These are phyloP conservation scores for Apiotrichum siamense DNA, from an alignment of 1,284 basidiomycete species.

Conservation along the genomic window DNA sequence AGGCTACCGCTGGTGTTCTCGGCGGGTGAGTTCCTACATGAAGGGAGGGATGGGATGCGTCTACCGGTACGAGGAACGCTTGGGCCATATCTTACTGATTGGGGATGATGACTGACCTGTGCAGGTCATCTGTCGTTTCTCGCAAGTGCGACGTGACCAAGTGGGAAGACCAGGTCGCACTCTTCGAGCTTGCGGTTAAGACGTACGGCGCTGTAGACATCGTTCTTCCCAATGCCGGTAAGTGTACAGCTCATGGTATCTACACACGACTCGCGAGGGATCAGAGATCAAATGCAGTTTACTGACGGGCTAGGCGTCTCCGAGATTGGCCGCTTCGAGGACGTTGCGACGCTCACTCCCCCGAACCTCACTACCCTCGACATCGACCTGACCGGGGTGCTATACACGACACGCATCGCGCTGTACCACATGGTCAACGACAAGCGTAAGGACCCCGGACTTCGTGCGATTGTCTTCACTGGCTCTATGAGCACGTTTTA, in stretches of 20 bases:
- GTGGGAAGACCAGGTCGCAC: constrained; percentile 19
- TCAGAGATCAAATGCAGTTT: no score
- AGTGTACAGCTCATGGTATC: background rate
- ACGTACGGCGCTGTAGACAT: constrained; percentile 15
- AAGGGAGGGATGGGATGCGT: no score
- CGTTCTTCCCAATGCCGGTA: constrained; percentile 18
- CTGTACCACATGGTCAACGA: constrained; percentile 14
- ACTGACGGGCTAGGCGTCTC: background rate
- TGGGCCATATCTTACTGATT: background rate
- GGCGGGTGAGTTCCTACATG: background rate
- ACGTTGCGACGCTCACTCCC: constrained; percentile 4
- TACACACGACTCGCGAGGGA: no score
- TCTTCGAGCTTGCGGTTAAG: constrained; percentile 9
- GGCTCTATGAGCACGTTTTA: constrained; percentile 14
- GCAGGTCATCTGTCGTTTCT: background rate
- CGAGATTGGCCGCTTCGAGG: constrained; percentile 14
- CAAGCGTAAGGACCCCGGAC: constrained; percentile 10
- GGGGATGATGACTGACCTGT: background rate
- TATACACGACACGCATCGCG: constrained; percentile 17
- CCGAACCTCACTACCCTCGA: constrained; percentile 17
- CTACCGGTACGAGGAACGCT: no score
- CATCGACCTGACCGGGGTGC: constrained; percentile 14
- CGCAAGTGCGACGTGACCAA: constrained; percentile 24
- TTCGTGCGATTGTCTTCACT: constrained; percentile 10
- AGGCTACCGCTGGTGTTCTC: constrained; percentile 32